Evolutionary conservation across 306 rosid species (phyloP).

Genomic region (Lablab purpureus): DNA sequence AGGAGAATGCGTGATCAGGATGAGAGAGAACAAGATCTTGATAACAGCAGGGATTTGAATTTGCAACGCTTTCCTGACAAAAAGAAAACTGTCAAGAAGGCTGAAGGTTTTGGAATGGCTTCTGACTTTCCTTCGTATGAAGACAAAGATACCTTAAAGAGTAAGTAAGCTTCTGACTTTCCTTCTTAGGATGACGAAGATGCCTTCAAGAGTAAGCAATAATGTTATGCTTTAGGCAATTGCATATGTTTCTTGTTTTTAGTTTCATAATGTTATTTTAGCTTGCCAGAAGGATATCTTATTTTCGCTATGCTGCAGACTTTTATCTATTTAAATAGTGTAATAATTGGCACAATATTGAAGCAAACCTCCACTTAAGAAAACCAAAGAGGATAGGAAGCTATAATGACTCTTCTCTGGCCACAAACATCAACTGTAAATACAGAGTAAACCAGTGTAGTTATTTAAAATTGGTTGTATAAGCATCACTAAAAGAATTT

Average conservation of each 20-base stretch:
- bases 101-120: constrained; percentile 70
- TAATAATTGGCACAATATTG: background rate
- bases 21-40: constrained; percentile 79
- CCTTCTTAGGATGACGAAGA: constrained; percentile 75
- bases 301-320: background rate
- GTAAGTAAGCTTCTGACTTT: constrained; percentile 67
- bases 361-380: constrained; percentile 15
- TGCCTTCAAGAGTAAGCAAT: constrained; percentile 64
- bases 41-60: constrained; percentile 65
- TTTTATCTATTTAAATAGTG: constrained; percentile 12
- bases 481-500: background rate
- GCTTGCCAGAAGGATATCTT: constrained; percentile 32
- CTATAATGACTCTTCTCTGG: background rate
- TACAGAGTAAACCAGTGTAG: constrained; percentile 10
- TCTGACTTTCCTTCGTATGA: constrained; percentile 70
- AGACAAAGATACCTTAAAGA: constrained; percentile 72
- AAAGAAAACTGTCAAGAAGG: constrained; percentile 72
- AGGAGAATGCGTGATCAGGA: constrained; percentile 78
- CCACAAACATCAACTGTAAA: constrained; percentile 29
- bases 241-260: constrained; percentile 20
- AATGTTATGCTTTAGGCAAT: constrained; percentile 28
- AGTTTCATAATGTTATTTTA: constrained; percentile 21
- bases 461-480: background rate
- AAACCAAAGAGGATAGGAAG: constrained; percentile 34
- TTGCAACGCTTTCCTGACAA: constrained; percentile 69